Base-by-base conservation (phyloP, 148 eudicot genomes). In the Arctostaphylos glauca region DNA sequence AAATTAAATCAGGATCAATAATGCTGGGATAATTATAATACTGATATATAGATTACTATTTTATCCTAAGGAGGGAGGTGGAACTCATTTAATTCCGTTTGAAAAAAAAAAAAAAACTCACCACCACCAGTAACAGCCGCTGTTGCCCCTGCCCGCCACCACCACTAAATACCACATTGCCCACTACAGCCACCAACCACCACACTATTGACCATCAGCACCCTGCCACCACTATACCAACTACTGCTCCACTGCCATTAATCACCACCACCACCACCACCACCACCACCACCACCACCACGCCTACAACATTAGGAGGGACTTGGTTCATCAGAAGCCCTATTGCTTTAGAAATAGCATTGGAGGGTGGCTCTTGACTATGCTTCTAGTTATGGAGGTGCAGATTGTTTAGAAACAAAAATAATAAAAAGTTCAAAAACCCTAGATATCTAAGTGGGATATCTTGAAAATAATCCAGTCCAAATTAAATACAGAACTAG, bases 301-400 rank as follows among this genome's bases (percentile, higher is more conserved):
- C 89, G 7, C 82, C 89, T 5, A 62, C 92, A 21, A 76, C 93
- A 75, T 73, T 82, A 7, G 89, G 97, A 0, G 98, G 98, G n/a
- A 43, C 93, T 16, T 95, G 98, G 98, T 95, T 98, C 73, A 85
- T 94, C 19, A 98, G 96, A 62, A 94, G 86, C 76, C 87, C 91
- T 14, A 74, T 87, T 77, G 96, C 98, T 64, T 91, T 94, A 31
- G 80, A 88, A 56, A 94, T 93, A 76, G 93, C 94, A 49, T 82
- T 95, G 80, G 98, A 95, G 81, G 81, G 98, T 94, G 56, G 98
- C 98, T 66, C 84, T 95, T 81, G 98, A 95, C 81, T 95, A 95
- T 81, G 98, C 98, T 3, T 95, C 96, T 83, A 98, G 98, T 23
- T 94, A 90, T 84, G 98, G 98, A 82, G 98, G 97, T 50, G 89